phyloP scores from a whole-genome alignment of 139 green algal species.

The Chlorella sp. region DNA sequence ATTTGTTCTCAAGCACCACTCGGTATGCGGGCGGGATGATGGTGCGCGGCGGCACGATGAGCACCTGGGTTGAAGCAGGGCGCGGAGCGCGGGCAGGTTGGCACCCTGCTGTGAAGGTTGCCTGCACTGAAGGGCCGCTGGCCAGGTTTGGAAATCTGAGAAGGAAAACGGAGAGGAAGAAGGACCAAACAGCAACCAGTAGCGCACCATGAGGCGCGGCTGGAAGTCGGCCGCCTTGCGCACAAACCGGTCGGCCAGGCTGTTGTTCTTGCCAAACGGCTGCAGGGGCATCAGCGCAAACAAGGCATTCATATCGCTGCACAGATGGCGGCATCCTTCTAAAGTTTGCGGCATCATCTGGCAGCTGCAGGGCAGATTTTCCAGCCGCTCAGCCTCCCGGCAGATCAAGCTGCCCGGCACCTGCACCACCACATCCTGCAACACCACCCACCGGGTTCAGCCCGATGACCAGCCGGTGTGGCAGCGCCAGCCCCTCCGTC shows the following conservation, averaged over 20 bases:
- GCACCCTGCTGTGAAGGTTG: neutral
- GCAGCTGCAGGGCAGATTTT: too few species aligned
- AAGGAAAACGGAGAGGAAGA: too few species aligned
- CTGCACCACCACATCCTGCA: neutral
- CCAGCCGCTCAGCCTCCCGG: neutral
- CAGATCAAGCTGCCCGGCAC: neutral
- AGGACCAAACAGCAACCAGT: neutral
- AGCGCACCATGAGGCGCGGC: slow-evolving; percentile 53
- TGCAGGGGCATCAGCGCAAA: neutral
- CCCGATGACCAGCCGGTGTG: slow-evolving; percentile 53
- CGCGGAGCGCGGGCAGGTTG: neutral
- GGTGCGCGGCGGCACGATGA: slow-evolving; percentile 53
- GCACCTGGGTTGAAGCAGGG: neutral
- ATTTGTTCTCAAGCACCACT: slow-evolving; percentile 44
- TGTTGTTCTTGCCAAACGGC: slow-evolving; percentile 57
- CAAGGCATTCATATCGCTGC: neutral
- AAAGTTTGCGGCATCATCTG: too few species aligned
- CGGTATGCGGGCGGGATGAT: slow-evolving; percentile 42
- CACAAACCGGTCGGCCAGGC: slow-evolving; percentile 48
- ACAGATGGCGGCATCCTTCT: too few species aligned
- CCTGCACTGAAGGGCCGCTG: too few species aligned
- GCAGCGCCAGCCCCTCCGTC: slow-evolving; percentile 28
- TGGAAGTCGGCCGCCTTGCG: slow-evolving; percentile 34
- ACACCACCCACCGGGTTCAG: slow-evolving; percentile 49
- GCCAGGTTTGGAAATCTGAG: too few species aligned